Base-by-base conservation (phyloP, 1,284 basidiomycete genomes). In the Ceratobasidium papillatum region DNA sequence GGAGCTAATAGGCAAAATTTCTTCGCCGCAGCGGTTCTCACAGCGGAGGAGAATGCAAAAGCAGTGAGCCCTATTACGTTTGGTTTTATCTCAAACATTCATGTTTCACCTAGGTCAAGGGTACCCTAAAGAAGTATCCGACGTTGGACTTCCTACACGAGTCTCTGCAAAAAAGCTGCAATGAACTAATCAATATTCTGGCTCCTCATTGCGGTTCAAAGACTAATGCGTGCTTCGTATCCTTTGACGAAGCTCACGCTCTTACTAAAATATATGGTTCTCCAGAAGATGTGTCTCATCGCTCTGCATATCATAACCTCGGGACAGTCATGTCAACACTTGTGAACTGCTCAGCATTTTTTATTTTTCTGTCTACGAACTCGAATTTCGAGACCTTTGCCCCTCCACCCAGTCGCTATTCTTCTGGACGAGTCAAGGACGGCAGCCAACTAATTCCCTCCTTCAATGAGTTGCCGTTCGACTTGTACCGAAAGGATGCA, bases 291-390 rank as follows among this genome's bases (percentile, higher is more conserved):
- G 19, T 17, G 9, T 19, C 30, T 3, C 17, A 51, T 2, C 43
- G 12, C 25, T 32, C 25, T 11, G 41, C 43, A 3, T 52, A 36
- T 43, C 45, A 65, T 34, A 65, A 65, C 63, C 47, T 65, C 11
- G 63, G 63, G 19, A 52, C 30, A 49, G 41, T 27, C n/a, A 19
- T 65, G 30, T 1, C 63, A 12, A 27, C 4, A 9, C 30, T 65
- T 34, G 17, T 7, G 9, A 12, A 19, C 3, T n/a, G 2, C 30
- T 7, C 25, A 17, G 25, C 52, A n/a, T 65, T 65, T n/a, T 65
- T 65, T 34, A 65, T 65, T 36, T 65, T 65, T n/a, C 11, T 65
- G 34, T 65, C 47, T 30, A 52, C 63, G 5, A 52, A 52, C 30
- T 52, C 63, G 3, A 45, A n/a, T n/a, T 2, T 52, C 11, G 17